Base-by-base conservation (phyloP, 2,329 filamentous ascomycete species). In the Penicillium sp. region DNA sequence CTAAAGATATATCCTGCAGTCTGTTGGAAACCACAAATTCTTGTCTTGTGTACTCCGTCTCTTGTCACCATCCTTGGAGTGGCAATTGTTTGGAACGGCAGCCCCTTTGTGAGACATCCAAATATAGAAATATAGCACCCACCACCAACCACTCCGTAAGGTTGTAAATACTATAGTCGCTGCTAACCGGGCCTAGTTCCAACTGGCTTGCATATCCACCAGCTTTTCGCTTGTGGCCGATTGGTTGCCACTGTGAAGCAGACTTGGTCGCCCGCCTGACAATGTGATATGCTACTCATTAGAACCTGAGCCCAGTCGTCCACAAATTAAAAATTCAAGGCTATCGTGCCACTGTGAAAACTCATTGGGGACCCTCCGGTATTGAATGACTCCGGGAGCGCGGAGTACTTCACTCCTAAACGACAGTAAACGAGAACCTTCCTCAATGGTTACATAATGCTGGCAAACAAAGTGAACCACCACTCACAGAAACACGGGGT, bases 31-130 rank as follows among this genome's bases (percentile, higher is more conserved):
- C 4, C 26, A 48, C 25, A 48, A n/a, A 19, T 8, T 2, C 14
- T n/a, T 8, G 45, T 19, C 45, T 13, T n/a, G 30, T 4, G 30
- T 11, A 30, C 45, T 48, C 13, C 3, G 25, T 30, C 19, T 16
- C n/a, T 19, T 48, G 45, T 48, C 2, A 48, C 28, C n/a, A 22
- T 16, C 48, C 25, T 33, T 61, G 55, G 52, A 54, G 57, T 54
- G 54, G 28, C 33, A 30, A 28, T 22, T 45, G 22, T 54, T 14
- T 42, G 37, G 52, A 19, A 43, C 38, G 38, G 33, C 19, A 38
- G 14, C 53, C 49, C 28, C 49, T 61, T 55, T 61, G 62, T 65
- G 65, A 66, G 65, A 66, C 65, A 66, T 63, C 56, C 65, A 60
- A 66, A 22, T 22, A 22, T 22, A 22, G 19, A 22, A 66, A 66